Conservation (phyloP, 129 eudicot species). For the Artemisia tridentata region DNA sequence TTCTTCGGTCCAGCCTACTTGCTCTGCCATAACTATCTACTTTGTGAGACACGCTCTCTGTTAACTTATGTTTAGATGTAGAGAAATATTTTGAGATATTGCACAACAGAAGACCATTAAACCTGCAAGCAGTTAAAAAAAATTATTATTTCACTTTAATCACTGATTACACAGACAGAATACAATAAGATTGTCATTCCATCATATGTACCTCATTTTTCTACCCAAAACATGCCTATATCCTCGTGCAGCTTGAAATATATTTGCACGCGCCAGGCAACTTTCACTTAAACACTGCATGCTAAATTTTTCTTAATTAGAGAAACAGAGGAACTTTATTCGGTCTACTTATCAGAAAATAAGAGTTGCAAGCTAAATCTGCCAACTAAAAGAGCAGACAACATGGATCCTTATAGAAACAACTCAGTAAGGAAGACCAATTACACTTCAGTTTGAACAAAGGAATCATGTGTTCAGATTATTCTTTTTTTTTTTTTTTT, state of each 20-base stretch:
- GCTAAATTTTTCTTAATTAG: constrained; percentile 29
- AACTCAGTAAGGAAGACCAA: not conserved
- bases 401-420: not conserved
- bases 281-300: constrained; percentile 70
- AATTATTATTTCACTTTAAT: not conserved
- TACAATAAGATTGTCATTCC: constrained; percentile 2
- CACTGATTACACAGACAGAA: constrained; percentile 14
- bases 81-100: constrained; percentile 48
- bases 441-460: not conserved
- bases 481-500: too few species aligned
- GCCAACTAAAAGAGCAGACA: not conserved
- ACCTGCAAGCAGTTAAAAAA: constrained; percentile 44
- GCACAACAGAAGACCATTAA: constrained; percentile 44
- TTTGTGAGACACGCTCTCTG: constrained; percentile 47
- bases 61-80: constrained; percentile 52
- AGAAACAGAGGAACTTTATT: constrained; percentile 10
- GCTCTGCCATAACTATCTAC: constrained; percentile 52
- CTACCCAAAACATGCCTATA: constrained; percentile 48
- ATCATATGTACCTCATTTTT: constrained; percentile 56
- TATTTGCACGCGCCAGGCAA: constrained; percentile 49
- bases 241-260: constrained; percentile 63
- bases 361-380: constrained; percentile 12
- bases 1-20: constrained; percentile 33
- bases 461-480: not conserved
- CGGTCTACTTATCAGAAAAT: not conserved